Conservation (phyloP, 2,329 filamentous ascomycete genomes). For the Hypoxylon sp. region DNA sequence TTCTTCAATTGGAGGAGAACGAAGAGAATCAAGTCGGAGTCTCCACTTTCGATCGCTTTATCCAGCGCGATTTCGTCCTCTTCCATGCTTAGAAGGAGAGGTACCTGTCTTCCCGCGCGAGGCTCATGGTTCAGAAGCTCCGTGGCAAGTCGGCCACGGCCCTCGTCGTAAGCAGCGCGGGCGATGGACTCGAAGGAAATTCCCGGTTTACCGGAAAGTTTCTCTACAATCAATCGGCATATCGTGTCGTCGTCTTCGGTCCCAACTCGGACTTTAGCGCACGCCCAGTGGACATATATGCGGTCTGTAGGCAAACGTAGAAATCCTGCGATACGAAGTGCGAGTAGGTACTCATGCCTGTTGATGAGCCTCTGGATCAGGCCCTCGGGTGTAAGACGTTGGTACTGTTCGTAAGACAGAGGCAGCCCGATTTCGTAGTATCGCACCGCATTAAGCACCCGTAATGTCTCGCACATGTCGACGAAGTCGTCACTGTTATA, state of each 20-base stretch:
- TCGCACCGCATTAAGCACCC: constrained; percentile 91
- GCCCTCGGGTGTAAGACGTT: constrained; percentile 88
- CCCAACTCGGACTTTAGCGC: constrained; percentile 88
- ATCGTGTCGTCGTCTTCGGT: constrained; percentile 89
- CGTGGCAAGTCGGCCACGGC: constrained; percentile 87
- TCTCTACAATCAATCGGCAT: constrained; percentile 86
- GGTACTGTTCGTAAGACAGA: constrained; percentile 92
- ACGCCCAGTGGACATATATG: constrained; percentile 98
- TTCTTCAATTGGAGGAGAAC: constrained; percentile 90
- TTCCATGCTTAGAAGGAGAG: constrained; percentile 91
- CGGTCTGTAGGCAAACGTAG: constrained; percentile 86
- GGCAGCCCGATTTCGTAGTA: constrained; percentile 93
- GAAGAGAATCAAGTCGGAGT: constrained; percentile 91
- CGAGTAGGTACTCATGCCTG: constrained; percentile 90
- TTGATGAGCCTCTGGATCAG: constrained; percentile 89
- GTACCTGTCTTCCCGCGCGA: constrained; percentile 94
- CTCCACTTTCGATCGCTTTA: constrained; percentile 95
- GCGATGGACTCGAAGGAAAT: constrained; percentile 98
- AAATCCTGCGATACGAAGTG: constrained; percentile 88
- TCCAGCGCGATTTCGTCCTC: constrained; percentile 95
- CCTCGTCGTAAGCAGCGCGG: constrained; percentile 92
- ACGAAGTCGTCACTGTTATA: constrained; percentile 99
- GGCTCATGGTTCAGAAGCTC: constrained; percentile 94
- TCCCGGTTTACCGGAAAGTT: constrained; percentile 86
- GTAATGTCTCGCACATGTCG: constrained; percentile 94